Conservation (phyloP, 495 filamentous ascomycete genomes). For the Lasiosphaeria miniovina region DNA sequence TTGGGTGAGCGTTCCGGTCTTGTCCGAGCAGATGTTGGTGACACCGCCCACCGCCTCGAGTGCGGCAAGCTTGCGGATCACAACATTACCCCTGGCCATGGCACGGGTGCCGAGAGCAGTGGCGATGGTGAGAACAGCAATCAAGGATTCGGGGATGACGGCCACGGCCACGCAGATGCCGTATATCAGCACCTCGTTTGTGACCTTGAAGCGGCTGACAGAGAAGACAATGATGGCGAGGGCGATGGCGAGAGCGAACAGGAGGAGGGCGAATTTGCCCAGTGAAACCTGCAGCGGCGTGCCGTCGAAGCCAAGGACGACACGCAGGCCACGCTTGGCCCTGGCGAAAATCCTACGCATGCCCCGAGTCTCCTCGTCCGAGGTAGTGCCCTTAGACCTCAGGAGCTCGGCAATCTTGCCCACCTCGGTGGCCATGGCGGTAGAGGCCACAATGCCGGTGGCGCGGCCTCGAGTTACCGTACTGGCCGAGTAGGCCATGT, state of each 20-base stretch:
- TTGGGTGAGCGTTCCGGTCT: constrained; percentile 79
- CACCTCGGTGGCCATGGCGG: constrained; percentile 80
- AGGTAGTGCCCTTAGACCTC: constrained; percentile 49
- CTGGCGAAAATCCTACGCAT: constrained; percentile 9
- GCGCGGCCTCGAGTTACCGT: constrained; percentile 65
- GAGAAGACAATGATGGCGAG: constrained; percentile 79
- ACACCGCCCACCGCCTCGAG: constrained; percentile 82
- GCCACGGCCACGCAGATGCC: constrained; percentile 71
- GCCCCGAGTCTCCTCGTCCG: constrained; percentile 49
- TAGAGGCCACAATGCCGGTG: constrained; percentile 59
- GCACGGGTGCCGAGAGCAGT: constrained; percentile 73
- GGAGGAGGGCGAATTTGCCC: constrained; percentile 67
- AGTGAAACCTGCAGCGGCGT: constrained; percentile 77
- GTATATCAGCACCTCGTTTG: constrained; percentile 74
- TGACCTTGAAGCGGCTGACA: constrained; percentile 66
- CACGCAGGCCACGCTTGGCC: constrained; percentile 19
- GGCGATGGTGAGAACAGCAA: constrained; percentile 68
- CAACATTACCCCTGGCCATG: constrained; percentile 74
- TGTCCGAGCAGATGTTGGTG: constrained; percentile 86
- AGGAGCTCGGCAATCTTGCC: constrained; percentile 72
- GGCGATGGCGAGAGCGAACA: constrained; percentile 70
- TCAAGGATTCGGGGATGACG: constrained; percentile 67
- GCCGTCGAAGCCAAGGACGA: constrained; percentile 62
- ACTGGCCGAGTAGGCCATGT: constrained; percentile 67
- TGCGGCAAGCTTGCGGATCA: constrained; percentile 69